These are phyloP conservation scores for Nannochloropsis salina DNA, from an alignment of 108 stramenopile genomes.

Conservation along the genomic window DNA sequence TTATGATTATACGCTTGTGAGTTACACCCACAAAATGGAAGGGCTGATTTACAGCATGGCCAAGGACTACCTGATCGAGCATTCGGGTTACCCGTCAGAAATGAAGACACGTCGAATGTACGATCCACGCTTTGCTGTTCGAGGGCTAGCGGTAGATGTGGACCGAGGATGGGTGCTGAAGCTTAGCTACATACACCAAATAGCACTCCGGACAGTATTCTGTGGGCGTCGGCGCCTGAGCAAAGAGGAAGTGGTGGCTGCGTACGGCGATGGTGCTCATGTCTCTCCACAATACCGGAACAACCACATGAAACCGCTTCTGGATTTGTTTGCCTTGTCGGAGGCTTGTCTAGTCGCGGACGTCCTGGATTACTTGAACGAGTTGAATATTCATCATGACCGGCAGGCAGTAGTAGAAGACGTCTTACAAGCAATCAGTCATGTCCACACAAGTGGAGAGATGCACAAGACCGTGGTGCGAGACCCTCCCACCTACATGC, in stretches of 20 bases:
- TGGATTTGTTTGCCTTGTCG: constrained; percentile 88
- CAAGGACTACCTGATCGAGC: constrained; percentile 68
- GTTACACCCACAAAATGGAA: constrained; percentile 73
- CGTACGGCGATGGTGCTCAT: constrained; percentile 65
- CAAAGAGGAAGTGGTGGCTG: constrained; percentile 61
- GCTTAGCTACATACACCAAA: constrained; percentile 85
- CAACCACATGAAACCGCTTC: constrained; percentile 63
- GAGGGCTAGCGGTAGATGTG: constrained; percentile 88
- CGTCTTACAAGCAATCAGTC: constrained; percentile 70
- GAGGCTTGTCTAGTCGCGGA: constrained; percentile 94
- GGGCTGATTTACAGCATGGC: constrained; percentile 87
- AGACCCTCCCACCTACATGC: constrained; percentile 32
- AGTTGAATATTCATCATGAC: constrained; percentile 57
- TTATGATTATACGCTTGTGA: constrained; percentile 90
- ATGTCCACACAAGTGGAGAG: constrained; percentile 83
- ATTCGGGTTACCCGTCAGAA: constrained; percentile 74
- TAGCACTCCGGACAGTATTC: constrained; percentile 77
- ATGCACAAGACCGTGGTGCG: constrained; percentile 79
- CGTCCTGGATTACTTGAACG: constrained; percentile 81
- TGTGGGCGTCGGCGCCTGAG: constrained; percentile 68
- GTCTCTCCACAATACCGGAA: constrained; percentile 25
- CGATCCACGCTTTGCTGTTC: constrained; percentile 73
- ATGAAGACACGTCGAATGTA: constrained; percentile 63
- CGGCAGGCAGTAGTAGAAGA: constrained; percentile 63
- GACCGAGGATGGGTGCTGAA: constrained; percentile 90